Evolutionary conservation across 495 filamentous ascomycete genomes (phyloP), one percentile per base, ranked within the genome.

Genomic region (Thermochaetoides thermophila): DNA sequence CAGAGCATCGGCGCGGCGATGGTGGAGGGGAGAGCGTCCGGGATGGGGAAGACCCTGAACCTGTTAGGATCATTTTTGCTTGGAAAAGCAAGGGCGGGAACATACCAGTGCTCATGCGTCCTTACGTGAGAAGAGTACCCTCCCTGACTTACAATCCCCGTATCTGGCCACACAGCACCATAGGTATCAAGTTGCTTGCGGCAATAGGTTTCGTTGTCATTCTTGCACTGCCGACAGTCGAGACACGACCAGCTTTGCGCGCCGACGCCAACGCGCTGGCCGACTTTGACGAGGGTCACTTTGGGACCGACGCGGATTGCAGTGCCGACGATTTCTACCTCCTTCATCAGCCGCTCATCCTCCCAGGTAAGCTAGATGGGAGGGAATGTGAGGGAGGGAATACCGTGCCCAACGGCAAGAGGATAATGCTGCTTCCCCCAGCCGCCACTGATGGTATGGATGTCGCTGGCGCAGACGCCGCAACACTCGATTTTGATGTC

Each of bases 1-100:
- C 85, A 93, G 46, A 92, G 66, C 82, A 92, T 91, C 1, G 82
- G 85, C 10, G 84, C 85, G 1, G 77, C 82, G 19, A 73, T 48
- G 26, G 64, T 64, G 43, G 62, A 74, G 14, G 73, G 55, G 27
- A 92, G 69, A 4, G 61, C 66, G 12, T 81, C 76, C 12, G 86
- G 85, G 38, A 94, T 87, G 16, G 74, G 76, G 60, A 86, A 87
- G 16, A 70, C 67, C 57, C 59, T 64, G 27, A 17, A 17, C 14
- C 7, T 6, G 6, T 6, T 6, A 24, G 21, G 21, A 6, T 24
- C 11, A 24, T 11, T 24, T 24, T 6, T 24, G 21, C 21, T 24
- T 24, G 21, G 11, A 24, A 29, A n/a, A 16, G 38, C n/a, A 38
- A 35, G 16, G 9, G 30, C 26, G 8, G 15, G 11, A 30, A 27